These are phyloP conservation scores for Pythium pyrilobum DNA, from an alignment of 352 stramenopile species.

Conservation along the genomic window DNA sequence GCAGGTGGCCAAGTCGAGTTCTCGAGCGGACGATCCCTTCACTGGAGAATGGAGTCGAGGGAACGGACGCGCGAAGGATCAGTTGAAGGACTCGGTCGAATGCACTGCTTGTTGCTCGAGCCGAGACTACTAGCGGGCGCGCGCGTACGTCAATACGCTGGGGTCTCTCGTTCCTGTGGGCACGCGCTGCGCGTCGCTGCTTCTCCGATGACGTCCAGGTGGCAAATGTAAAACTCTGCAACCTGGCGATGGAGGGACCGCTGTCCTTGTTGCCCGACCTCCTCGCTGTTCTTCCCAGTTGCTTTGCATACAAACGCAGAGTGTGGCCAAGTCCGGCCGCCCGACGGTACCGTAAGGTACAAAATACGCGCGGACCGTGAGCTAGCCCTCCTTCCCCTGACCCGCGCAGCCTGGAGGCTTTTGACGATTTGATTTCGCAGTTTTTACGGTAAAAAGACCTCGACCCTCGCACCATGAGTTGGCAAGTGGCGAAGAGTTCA, in stretches of 20 bases:
- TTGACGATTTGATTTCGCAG: constrained; percentile 7
- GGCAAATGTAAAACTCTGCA: constrained; percentile 26
- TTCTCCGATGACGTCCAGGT: constrained; percentile 19
- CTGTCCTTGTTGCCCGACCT: constrained; percentile 6
- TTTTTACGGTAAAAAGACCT: constrained; percentile 17
- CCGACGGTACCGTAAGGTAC: constrained; percentile 13
- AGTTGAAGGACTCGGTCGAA: background rate
- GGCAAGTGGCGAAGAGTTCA: background rate
- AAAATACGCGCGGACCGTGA: no score
- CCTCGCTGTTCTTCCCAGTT: constrained; percentile 6
- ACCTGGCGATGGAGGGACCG: constrained; percentile 5
- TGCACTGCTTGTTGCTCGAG: background rate
- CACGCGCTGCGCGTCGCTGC: constrained; percentile 6
- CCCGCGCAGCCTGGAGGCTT: background rate
- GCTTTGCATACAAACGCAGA: constrained; percentile 13
- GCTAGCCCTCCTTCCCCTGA: constrained; percentile 1
- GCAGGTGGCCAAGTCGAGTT: no score
- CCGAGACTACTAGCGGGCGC: no score
- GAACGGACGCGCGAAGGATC: background rate
- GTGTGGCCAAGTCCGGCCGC: constrained; percentile 1
- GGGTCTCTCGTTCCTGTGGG: constrained; percentile 2
- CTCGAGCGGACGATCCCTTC: no score
- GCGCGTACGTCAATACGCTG: no score
- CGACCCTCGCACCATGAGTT: background rate
- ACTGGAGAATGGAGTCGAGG: no score